Percentiles rank a stretch among this genome's conserved stretches.
These are phyloP conservation scores for Iodosphaeria phyllophila DNA, from an alignment of 2,329 filamentous ascomycete species.

Conservation along the genomic window DNA sequence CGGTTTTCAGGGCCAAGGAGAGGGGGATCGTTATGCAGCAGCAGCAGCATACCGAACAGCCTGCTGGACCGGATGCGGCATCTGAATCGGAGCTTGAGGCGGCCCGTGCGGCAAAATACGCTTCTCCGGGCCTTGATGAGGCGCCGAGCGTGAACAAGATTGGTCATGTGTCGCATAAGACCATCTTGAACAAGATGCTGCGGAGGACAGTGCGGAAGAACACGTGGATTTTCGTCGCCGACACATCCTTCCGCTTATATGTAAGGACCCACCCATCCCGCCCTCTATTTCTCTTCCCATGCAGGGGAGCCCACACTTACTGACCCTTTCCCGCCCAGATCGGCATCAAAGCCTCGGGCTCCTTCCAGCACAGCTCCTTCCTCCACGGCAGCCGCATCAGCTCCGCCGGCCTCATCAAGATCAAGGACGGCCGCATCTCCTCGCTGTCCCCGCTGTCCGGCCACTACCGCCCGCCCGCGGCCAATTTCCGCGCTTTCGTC, in stretches of 20 bases:
- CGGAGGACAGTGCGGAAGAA: slow-evolving; percentile 67
- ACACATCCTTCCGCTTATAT: slow-evolving; percentile 71
- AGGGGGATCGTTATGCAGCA: too few relatives aligned
- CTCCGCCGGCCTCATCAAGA: slow-evolving; percentile 68
- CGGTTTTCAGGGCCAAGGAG: too few relatives aligned
- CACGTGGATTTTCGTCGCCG: slow-evolving; percentile 86
- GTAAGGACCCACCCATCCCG: too few relatives aligned
- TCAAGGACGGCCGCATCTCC: slow-evolving; percentile 62
- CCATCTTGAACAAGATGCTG: slow-evolving; percentile 61
- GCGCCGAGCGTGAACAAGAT: slow-evolving; percentile 34
- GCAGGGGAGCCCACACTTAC: too few relatives aligned
- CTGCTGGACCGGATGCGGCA: too few relatives aligned
- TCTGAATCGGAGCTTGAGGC: slow-evolving; percentile 33
- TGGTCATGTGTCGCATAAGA: slow-evolving; percentile 49
- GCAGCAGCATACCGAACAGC: too few relatives aligned
- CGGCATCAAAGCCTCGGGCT: slow-evolving; percentile 77
- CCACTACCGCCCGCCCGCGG: slow-evolving; percentile 69
- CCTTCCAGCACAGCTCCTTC: slow-evolving; percentile 85
- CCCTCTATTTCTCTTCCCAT: too few relatives aligned
- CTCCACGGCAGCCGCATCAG: slow-evolving; percentile 66
- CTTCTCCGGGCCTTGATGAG: slow-evolving; percentile 41
- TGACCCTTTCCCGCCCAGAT: too few relatives aligned
- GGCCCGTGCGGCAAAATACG: slow-evolving; percentile 44
- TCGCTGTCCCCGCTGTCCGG: slow-evolving; percentile 55
- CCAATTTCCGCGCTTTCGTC: slow-evolving; percentile 71